These are phyloP conservation scores for Mimosa bimucronata DNA, from an alignment of 306 rosid genomes.

Conservation along the genomic window DNA sequence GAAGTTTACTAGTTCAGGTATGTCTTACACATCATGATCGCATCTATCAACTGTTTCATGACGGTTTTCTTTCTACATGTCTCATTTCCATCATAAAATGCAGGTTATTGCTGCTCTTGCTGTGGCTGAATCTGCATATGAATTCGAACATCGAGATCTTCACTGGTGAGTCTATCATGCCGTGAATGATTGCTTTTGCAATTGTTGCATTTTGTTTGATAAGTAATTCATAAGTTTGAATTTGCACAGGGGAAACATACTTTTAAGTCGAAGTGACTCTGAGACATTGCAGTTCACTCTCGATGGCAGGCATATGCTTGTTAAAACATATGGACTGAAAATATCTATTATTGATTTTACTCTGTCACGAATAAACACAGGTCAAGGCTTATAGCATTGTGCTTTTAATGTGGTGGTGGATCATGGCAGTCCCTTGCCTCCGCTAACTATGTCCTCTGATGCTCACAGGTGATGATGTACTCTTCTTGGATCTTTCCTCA, in stretches of 20 bases:
- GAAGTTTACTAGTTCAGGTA: slow-evolving; percentile 81
- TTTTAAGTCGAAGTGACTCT: slow-evolving; percentile 69
- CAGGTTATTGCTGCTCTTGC: slow-evolving; percentile 90
- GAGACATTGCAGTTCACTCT: slow-evolving; percentile 72
- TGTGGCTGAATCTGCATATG: slow-evolving; percentile 92
- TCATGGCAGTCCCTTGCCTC: slow-evolving; percentile 29
- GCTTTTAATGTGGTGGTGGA: background rate
- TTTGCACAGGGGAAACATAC: slow-evolving; percentile 83
- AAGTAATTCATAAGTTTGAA: slow-evolving; percentile 39
- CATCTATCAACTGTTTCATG: slow-evolving; percentile 27
- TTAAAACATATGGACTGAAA: slow-evolving; percentile 72
- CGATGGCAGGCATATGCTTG: slow-evolving; percentile 63
- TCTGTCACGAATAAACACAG: slow-evolving; percentile 85
- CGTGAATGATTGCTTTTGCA: slow-evolving; percentile 17
- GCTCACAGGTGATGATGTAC: slow-evolving; percentile 77
- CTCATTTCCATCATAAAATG: slow-evolving; percentile 32
- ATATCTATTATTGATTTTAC: slow-evolving; percentile 90
- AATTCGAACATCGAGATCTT: slow-evolving; percentile 97
- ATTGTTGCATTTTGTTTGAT: slow-evolving; percentile 20
- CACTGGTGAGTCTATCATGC: slow-evolving; percentile 67
- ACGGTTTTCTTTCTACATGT: slow-evolving; percentile 31
- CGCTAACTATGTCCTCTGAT: slow-evolving; percentile 32
- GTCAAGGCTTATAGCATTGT: slow-evolving; percentile 44
- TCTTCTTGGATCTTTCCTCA: slow-evolving; percentile 76
- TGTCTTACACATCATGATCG: slow-evolving; percentile 28